These are phyloP conservation scores for Bocquillonia castaneifolia DNA, from an alignment of 441 rosid species.

Conservation along the genomic window DNA sequence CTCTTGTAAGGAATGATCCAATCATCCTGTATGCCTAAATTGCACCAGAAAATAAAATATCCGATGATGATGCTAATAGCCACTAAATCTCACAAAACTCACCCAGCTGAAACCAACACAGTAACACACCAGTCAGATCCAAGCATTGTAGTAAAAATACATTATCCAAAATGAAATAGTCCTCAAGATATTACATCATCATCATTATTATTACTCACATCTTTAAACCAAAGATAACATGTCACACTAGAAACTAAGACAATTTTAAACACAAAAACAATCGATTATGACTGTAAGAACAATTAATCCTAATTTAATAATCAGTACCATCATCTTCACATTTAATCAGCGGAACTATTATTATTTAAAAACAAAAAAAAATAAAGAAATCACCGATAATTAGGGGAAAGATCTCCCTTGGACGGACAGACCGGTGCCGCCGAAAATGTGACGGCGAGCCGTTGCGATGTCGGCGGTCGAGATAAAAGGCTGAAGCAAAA, in stretches of 20 bases:
- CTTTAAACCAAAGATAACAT: too few relatives aligned
- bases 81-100: slow-evolving; percentile 7
- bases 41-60: slow-evolving; percentile 5
- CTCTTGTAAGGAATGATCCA: slow-evolving; percentile 94
- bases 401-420: slow-evolving; percentile 13
- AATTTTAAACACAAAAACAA: too few relatives aligned
- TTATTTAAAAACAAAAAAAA: slow-evolving; percentile 1
- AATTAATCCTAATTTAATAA: too few relatives aligned
- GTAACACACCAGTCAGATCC: neutral
- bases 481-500: too few relatives aligned
- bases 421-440: slow-evolving; percentile 21
- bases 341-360: neutral
- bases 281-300: too few relatives aligned
- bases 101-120: slow-evolving; percentile 3
- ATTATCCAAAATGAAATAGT: neutral
- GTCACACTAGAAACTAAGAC: too few relatives aligned
- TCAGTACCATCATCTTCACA: neutral
- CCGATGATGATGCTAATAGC: slow-evolving; percentile 9
- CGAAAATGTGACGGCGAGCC: slow-evolving; percentile 45
- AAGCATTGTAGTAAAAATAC: neutral
- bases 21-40: slow-evolving; percentile 63
- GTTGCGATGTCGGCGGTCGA: slow-evolving; percentile 58
- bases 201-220: too few relatives aligned
- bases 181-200: too few relatives aligned
- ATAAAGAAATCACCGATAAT: slow-evolving; percentile 13